These are phyloP conservation scores for Darksidea phi DNA, from an alignment of 495 filamentous ascomycete species.

Conservation along the genomic window DNA sequence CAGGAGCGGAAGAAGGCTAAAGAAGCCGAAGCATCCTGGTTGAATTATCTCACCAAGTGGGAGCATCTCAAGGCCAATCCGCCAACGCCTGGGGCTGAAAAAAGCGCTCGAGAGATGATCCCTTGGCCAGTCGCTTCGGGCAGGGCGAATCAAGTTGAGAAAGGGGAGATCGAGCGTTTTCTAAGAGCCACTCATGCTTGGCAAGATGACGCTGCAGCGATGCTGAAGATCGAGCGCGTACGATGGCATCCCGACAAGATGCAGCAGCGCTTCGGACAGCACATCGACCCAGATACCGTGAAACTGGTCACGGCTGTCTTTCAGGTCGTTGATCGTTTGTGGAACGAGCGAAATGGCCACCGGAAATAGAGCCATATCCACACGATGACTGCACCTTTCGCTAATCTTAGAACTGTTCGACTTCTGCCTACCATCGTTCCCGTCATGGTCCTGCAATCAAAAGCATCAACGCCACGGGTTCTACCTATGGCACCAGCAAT, in stretches of 20 bases:
- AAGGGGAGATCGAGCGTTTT: constrained; percentile 63
- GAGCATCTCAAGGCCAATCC: constrained; percentile 51
- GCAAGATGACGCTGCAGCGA: constrained; percentile 38
- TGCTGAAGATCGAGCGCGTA: constrained; percentile 81
- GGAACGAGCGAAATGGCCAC: constrained; percentile 47
- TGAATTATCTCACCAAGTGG: constrained; percentile 64
- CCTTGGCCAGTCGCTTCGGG: constrained; percentile 79
- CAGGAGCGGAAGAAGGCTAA: constrained; percentile 50
- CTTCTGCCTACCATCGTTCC: too few species aligned
- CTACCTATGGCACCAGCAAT: too few species aligned
- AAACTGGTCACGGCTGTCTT: constrained; percentile 86
- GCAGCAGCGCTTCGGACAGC: constrained; percentile 77
- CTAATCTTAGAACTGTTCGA: neutral
- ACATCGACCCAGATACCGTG: constrained; percentile 65
- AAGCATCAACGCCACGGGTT: too few species aligned
- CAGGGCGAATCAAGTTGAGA: constrained; percentile 57
- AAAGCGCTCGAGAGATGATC: constrained; percentile 44
- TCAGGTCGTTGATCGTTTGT: constrained; percentile 82
- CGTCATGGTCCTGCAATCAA: too few species aligned
- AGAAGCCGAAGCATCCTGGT: constrained; percentile 59
- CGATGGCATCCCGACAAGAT: constrained; percentile 99
- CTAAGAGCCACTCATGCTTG: constrained; percentile 53
- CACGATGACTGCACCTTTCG: neutral
- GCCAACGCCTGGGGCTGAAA: constrained; percentile 9
- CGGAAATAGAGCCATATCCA: too few species aligned